phyloP scores from a whole-genome alignment of 2,329 filamentous ascomycete species.

The Sporothrix variecibatus region DNA sequence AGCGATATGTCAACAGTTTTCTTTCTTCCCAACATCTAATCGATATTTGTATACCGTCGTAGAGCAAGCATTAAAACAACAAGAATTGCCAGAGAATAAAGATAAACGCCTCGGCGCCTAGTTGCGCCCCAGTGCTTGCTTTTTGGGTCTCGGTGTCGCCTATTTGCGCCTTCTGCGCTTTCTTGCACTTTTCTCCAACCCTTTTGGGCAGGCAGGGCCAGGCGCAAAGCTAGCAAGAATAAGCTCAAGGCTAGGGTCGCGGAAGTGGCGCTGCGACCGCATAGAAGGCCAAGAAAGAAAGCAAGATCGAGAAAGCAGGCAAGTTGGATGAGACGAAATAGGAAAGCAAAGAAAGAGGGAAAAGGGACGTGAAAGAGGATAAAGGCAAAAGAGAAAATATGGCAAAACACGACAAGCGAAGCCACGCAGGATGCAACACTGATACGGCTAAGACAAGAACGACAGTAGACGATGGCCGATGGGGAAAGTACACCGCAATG shows the following conservation, averaged over 20 bases:
- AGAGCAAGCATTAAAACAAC: neutral
- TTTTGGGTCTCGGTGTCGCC: neutral
- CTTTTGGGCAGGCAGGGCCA: neutral
- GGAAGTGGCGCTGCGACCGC: neutral
- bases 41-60: too few species aligned
- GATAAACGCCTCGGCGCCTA: neutral
- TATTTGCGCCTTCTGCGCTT: too few species aligned
- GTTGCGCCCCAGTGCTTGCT: neutral
- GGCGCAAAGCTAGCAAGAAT: neutral
- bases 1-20: too few species aligned
- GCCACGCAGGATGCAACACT: neutral
- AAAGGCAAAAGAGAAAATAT: neutral
- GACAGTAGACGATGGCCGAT: neutral
- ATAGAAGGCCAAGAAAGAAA: neutral
- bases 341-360: neutral
- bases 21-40: too few species aligned
- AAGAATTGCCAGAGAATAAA: neutral
- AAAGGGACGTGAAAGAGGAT: neutral
- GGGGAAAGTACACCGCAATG: neutral
- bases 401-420: neutral
- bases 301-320: neutral
- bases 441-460: neutral
- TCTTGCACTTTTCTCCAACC: neutral
- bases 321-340: neutral
- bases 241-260: slow-evolving; percentile 9